Conservation (phyloP, 169 alveolate genomes). For the Cryptosporidium xiaoi region DNA sequence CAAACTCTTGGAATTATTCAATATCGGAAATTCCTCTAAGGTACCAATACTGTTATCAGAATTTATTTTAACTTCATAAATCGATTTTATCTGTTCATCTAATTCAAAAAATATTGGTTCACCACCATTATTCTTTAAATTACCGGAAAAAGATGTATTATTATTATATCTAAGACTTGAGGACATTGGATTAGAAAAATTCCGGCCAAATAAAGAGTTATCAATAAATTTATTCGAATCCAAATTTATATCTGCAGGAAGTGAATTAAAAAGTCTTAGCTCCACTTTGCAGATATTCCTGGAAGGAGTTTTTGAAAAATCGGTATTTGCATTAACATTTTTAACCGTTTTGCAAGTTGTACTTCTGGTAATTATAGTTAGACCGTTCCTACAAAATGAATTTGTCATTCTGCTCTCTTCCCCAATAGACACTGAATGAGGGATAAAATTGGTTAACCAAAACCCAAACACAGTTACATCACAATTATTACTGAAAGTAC, state of each 20-base stretch:
- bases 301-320: conserved; percentile 4
- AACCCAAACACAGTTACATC: conserved; percentile 17
- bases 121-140: conserved; percentile 1
- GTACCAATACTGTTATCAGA: neutral
- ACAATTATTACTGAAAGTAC: neutral
- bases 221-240: conserved; percentile 6
- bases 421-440: neutral
- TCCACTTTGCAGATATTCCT: conserved; percentile 35
- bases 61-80: conserved; percentile 21
- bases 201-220: neutral
- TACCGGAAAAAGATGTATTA: conserved; percentile 10
- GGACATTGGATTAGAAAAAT: neutral
- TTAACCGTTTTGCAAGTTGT: neutral
- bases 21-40: conserved; percentile 7
- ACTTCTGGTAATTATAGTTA: conserved; percentile 45
- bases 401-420: neutral
- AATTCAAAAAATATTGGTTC: conserved; percentile 52
- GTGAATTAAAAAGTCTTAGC: conserved; percentile 41
- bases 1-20: neutral
- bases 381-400: conserved; percentile 54
- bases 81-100: conserved; percentile 36
- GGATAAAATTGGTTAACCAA: conserved; percentile 55
- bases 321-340: conserved; percentile 8
- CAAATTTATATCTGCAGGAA: conserved; percentile 50
- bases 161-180: conserved; percentile 37